phyloP scores from a whole-genome alignment of 2,329 filamentous ascomycete species.

The Kalmusia sp. region DNA sequence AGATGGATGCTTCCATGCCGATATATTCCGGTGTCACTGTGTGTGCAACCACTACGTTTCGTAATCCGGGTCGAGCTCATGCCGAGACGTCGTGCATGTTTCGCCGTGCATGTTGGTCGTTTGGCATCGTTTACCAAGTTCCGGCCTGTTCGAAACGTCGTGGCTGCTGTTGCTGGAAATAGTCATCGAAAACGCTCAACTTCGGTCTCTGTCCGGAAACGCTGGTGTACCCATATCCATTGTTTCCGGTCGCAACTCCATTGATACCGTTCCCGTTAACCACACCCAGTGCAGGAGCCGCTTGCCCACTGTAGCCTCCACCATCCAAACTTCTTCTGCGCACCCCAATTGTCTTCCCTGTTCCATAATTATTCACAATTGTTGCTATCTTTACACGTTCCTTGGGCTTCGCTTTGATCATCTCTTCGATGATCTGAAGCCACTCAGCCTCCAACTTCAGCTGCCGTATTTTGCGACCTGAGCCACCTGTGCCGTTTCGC shows the following conservation, averaged over 20 bases:
- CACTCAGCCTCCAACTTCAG: conserved; percentile 42
- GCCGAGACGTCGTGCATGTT: conserved; percentile 16
- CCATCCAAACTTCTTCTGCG: conserved; percentile 44
- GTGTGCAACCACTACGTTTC: not conserved
- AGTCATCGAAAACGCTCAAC: conserved; percentile 44
- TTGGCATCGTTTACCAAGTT: conserved; percentile 4
- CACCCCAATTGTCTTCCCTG: conserved; percentile 34
- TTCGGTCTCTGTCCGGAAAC: conserved; percentile 30
- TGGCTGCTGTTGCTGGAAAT: conserved; percentile 41
- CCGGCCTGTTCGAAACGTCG: conserved; percentile 12
- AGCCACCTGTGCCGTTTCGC: conserved; percentile 35
- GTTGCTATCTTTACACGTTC: conserved; percentile 44
- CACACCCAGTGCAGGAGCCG: conserved; percentile 26
- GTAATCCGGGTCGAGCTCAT: conserved; percentile 3
- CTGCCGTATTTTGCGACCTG: conserved; percentile 39
- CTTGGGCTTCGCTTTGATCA: conserved; percentile 41
- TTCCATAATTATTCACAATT: conserved; percentile 36
- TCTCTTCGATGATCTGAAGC: conserved; percentile 46
- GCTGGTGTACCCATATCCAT: not conserved
- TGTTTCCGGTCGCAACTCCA: conserved; percentile 7
- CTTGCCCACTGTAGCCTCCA: conserved; percentile 41
- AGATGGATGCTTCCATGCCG: not conserved
- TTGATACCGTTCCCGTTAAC: conserved; percentile 11
- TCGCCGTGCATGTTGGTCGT: conserved; percentile 14
- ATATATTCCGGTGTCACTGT: not conserved